These are phyloP conservation scores for Saccharomycopsis schoenii DNA, from an alignment of 805 yeast species.

Conservation along the genomic window DNA sequence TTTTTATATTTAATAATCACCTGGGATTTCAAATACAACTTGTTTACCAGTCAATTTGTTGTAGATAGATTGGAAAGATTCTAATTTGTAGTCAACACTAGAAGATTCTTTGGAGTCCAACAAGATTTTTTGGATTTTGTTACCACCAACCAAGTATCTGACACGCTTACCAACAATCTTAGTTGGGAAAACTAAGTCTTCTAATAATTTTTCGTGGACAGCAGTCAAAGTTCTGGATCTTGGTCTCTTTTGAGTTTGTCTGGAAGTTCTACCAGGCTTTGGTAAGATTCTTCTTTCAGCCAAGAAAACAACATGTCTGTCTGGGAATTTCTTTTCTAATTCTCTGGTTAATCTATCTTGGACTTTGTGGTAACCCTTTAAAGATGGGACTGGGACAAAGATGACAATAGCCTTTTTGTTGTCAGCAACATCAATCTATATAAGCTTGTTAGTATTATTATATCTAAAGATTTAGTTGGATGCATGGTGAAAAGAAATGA, in stretches of 20 bases:
- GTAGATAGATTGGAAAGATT: conserved; percentile 98
- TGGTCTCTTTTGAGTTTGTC: conserved; percentile 97
- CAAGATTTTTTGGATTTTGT: conserved; percentile 95
- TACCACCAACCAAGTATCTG: conserved; percentile 98
- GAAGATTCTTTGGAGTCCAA: conserved; percentile 97
- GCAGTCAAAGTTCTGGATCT: conserved; percentile 98
- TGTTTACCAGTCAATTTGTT: conserved; percentile 98
- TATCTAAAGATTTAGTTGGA: not conserved
- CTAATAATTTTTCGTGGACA: conserved; percentile 97
- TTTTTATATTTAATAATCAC: conserved; percentile 31
- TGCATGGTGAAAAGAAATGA: not conserved
- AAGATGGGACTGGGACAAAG: conserved; percentile 96
- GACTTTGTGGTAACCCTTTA: conserved; percentile 89
- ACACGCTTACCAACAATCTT: conserved; percentile 99
- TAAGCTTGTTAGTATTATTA: conserved; percentile 18
- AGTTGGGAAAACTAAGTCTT: conserved; percentile 99
- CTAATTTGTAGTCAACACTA: conserved; percentile 96
- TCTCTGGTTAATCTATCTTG: conserved; percentile 97
- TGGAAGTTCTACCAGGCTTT: conserved; percentile 94
- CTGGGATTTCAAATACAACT: conserved; percentile 93
- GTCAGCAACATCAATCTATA: conserved; percentile 82
- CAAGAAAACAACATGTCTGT: conserved; percentile 97
- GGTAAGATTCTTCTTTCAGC: conserved; percentile 99
- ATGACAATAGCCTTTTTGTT: conserved; percentile 98
- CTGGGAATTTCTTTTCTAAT: conserved; percentile 99